These are phyloP conservation scores for Tetradesmus lagerheimii DNA, from an alignment of 139 green algal genomes.

Conservation along the genomic window DNA sequence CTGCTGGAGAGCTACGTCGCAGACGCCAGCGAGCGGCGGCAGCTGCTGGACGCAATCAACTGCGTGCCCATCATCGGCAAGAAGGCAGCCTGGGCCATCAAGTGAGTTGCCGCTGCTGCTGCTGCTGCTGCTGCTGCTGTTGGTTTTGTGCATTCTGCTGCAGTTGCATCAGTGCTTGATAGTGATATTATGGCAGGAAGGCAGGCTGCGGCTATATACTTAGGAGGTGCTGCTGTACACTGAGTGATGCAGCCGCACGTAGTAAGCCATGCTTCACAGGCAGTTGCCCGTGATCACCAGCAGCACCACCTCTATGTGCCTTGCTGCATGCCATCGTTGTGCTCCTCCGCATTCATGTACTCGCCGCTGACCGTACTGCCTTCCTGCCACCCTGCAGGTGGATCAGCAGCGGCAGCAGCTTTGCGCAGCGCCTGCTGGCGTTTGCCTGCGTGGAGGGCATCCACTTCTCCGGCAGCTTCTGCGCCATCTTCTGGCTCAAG, in stretches of 20 bases:
- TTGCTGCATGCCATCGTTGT: too few relatives aligned
- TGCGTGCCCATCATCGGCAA: conserved; percentile 88
- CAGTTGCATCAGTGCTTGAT: neutral
- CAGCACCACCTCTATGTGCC: too few relatives aligned
- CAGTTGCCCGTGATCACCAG: too few relatives aligned
- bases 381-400: conserved; percentile 4
- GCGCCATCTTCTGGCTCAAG: conserved; percentile 99
- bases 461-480: conserved; percentile 98
- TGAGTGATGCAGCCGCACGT: too few relatives aligned
- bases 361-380: neutral
- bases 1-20: conserved; percentile 98
- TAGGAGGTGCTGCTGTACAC: too few relatives aligned
- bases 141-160: neutral
- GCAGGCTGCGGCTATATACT: too few relatives aligned
- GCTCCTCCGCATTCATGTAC: neutral
- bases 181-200: too few relatives aligned
- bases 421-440: conserved; percentile 94
- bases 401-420: conserved; percentile 65
- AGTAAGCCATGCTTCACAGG: too few relatives aligned
- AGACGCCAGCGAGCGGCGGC: conserved; percentile 70
- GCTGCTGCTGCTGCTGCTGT: neutral
- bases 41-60: conserved; percentile 94
- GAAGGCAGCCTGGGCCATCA: conserved; percentile 98
- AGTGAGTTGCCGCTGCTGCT: conserved; percentile 64
- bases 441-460: conserved; percentile 99